Percentiles rank a stretch among this genome's conserved stretches.
These are phyloP conservation scores for Miscanthus lutarioriparius DNA, from an alignment of 176 grass and related monocot species.

Conservation along the genomic window DNA sequence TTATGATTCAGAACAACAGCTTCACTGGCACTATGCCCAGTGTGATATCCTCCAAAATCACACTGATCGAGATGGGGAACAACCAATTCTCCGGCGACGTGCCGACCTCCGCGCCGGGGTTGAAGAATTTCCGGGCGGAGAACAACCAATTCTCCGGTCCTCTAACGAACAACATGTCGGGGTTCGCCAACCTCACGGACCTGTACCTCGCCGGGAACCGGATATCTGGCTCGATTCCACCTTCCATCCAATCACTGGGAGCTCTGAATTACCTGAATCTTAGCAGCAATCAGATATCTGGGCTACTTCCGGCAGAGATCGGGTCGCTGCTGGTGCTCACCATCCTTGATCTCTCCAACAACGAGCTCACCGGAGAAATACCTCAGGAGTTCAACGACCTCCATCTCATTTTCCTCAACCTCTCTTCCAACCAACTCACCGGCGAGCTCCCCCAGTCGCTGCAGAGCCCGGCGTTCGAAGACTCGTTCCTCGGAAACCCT, in stretches of 20 bases:
- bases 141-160: slow-evolving; percentile 43
- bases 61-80: slow-evolving; percentile 37
- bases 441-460: slow-evolving; percentile 46
- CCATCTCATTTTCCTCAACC: slow-evolving; percentile 41
- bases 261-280: slow-evolving; percentile 34
- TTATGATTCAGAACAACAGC: slow-evolving; percentile 45
- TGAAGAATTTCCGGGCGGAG: slow-evolving; percentile 15
- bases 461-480: slow-evolving; percentile 16
- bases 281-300: slow-evolving; percentile 47
- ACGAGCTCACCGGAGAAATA: slow-evolving; percentile 49
- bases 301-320: slow-evolving; percentile 43
- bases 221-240: slow-evolving; percentile 48
- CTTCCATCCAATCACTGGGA: neutral
- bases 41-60: slow-evolving; percentile 33
- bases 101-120: neutral
- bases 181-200: slow-evolving; percentile 3
- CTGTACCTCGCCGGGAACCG: slow-evolving; percentile 34
- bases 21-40: slow-evolving; percentile 51
- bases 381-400: slow-evolving; percentile 47
- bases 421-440: slow-evolving; percentile 61
- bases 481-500: slow-evolving; percentile 49
- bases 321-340: slow-evolving; percentile 41
- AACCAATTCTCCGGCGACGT: slow-evolving; percentile 49
- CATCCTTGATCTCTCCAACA: slow-evolving; percentile 62
- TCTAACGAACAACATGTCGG: slow-evolving; percentile 1